phyloP scores from a whole-genome alignment of 2,329 filamentous ascomycete genomes.

The Juglanconis sp. region DNA sequence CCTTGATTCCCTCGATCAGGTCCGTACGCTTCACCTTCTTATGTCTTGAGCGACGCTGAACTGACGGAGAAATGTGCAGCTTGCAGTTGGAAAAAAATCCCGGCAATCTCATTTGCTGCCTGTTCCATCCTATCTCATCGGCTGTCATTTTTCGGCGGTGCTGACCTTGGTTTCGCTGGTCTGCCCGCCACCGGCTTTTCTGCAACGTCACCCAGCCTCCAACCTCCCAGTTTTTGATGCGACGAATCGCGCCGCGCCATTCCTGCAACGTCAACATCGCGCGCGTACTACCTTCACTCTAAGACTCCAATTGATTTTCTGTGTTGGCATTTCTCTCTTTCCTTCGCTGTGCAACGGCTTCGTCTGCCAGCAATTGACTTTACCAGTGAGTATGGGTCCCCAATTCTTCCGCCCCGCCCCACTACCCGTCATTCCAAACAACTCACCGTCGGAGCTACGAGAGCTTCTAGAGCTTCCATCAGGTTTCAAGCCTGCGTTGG shows the following conservation, averaged over 20 bases:
- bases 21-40: too few species aligned
- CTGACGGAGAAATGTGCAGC: too few species aligned
- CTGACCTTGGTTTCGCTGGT: not conserved
- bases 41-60: too few species aligned
- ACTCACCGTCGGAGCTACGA: not conserved
- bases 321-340: not conserved
- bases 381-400: slow-evolving; percentile 9
- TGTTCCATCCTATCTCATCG: not conserved
- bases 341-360: slow-evolving; percentile 8
- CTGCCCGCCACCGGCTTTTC: slow-evolving; percentile 16
- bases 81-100: too few species aligned
- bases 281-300: not conserved
- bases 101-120: too few species aligned
- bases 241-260: slow-evolving; percentile 10
- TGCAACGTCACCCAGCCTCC: slow-evolving; percentile 12
- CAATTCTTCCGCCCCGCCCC: not conserved
- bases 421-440: not conserved
- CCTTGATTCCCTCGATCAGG: too few species aligned
- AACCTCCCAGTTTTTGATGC: slow-evolving; percentile 16
- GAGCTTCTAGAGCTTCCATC: not conserved
- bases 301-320: slow-evolving; percentile 11
- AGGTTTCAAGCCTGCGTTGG: not conserved
- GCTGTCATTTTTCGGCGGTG: not conserved
- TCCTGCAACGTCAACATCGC: slow-evolving; percentile 13
- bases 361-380: slow-evolving; percentile 12